A percentile compares a stretch with the other conserved stretches of the same genome.
phyloP scores from a whole-genome alignment of 805 yeast species.

The Ogataea thermomethanolica region DNA sequence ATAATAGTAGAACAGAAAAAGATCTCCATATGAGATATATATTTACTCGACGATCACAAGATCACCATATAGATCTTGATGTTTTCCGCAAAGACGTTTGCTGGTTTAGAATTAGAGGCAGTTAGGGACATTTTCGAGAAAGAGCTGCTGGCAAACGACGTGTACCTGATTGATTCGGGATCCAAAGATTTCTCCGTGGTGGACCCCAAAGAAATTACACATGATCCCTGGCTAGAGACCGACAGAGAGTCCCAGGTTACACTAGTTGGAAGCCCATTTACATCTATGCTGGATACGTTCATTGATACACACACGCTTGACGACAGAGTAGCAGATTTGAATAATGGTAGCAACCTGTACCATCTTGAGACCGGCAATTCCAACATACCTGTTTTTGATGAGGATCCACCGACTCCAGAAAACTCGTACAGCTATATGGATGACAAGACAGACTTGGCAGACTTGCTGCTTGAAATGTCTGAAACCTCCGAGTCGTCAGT shows the following conservation, averaged over 20 bases:
- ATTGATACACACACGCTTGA: slow-evolving; percentile 1
- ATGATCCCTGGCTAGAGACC: background rate
- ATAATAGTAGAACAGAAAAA: slow-evolving; percentile 12
- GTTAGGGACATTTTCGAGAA: slow-evolving; percentile 3
- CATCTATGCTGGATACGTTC: background rate
- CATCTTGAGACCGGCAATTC: slow-evolving; percentile 2
- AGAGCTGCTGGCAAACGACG: background rate
- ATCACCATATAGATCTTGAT: background rate
- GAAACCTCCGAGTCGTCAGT: slow-evolving; percentile 2
- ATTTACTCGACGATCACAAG: background rate
- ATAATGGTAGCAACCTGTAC: slow-evolving; percentile 6
- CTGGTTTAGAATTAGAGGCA: slow-evolving; percentile 5
- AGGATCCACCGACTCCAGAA: background rate
- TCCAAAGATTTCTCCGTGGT: background rate
- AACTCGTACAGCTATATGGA: slow-evolving; percentile 1
- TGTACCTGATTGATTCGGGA: background rate
- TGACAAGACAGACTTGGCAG: slow-evolving; percentile 1
- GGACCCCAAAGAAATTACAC: slow-evolving; percentile 3
- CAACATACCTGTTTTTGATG: slow-evolving; percentile 1
- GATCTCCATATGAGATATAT: slow-evolving; percentile 4
- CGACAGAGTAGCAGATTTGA: slow-evolving; percentile 1
- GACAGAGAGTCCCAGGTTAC: background rate
- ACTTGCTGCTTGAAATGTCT: slow-evolving; percentile 4
- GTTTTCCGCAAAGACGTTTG: slow-evolving; percentile 1
- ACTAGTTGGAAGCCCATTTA: background rate